Percentiles rank a stretch among this genome's conserved stretches.
phyloP scores from a whole-genome alignment of 176 grass and related monocot species.

The Aegilops bicornis region DNA sequence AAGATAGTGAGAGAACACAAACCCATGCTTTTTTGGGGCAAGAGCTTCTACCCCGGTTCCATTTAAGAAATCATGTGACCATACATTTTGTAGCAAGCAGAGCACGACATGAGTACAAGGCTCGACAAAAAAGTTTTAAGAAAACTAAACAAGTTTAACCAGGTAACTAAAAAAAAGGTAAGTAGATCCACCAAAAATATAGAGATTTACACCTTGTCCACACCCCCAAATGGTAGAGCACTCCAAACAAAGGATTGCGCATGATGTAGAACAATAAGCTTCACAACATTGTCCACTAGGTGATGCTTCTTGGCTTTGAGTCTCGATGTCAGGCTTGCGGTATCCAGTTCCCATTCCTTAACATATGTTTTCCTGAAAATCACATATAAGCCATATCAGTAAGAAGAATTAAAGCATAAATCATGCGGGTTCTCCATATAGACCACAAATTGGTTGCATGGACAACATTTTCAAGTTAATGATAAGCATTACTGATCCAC shows the following conservation, averaged over 20 bases:
- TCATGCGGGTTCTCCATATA: neutral
- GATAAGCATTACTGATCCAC: too few species aligned
- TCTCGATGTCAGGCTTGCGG: neutral
- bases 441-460: too few species aligned
- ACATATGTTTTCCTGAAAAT: neutral
- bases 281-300: neutral
- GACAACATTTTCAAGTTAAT: too few species aligned
- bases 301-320: neutral
- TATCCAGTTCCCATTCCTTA: neutral
- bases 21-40: neutral
- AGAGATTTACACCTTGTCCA: neutral
- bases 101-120: neutral
- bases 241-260: neutral
- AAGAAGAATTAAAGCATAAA: neutral
- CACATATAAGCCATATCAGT: neutral
- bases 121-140: neutral
- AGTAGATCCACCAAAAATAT: neutral
- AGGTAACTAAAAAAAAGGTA: neutral
- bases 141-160: neutral
- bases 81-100: neutral
- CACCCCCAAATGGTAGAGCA: neutral
- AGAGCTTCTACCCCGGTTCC: neutral
- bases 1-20: too few species aligned
- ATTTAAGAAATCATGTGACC: neutral
- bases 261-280: neutral